These are phyloP conservation scores for Ceratocystis ficicola DNA, from an alignment of 2,329 filamentous ascomycete species.

Conservation along the genomic window DNA sequence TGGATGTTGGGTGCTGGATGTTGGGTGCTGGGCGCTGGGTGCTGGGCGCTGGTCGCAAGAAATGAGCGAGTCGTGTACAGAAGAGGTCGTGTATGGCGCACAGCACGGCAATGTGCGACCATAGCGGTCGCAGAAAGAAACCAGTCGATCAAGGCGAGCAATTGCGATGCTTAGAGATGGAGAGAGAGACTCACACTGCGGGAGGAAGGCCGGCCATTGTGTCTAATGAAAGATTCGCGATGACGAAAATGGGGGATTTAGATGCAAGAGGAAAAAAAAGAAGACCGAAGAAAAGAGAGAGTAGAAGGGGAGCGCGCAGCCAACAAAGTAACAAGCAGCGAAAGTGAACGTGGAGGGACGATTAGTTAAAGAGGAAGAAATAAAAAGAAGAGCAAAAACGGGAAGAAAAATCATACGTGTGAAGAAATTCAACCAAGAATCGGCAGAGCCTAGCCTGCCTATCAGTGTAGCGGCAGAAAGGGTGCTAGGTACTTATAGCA, in stretches of 20 bases:
- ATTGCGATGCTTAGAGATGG: background rate
- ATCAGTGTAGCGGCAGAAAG: too few species aligned
- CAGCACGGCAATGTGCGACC: slow-evolving; percentile 1
- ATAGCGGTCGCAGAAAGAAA: background rate
- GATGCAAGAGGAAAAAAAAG: background rate
- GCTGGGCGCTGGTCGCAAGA: background rate
- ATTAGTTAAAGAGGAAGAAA: background rate
- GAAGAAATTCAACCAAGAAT: background rate
- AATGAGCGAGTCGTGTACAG: background rate
- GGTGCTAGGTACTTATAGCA: too few species aligned
- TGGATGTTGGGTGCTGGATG: background rate
- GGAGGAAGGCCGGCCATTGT: slow-evolving; percentile 24
- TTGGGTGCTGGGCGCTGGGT: background rate
- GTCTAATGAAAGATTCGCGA: background rate
- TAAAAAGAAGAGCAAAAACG: background rate
- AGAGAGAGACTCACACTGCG: slow-evolving; percentile 23
- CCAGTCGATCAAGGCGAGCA: background rate
- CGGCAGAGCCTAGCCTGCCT: too few species aligned
- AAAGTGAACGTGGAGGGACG: background rate
- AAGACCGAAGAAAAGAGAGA: background rate
- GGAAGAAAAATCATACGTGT: background rate
- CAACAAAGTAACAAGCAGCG: slow-evolving; percentile 1
- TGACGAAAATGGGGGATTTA: background rate
- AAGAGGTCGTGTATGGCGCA: background rate
- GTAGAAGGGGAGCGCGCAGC: background rate